phyloP scores from a whole-genome alignment of 148 eudicot genomes.

The Amaranthus palmeri region DNA sequence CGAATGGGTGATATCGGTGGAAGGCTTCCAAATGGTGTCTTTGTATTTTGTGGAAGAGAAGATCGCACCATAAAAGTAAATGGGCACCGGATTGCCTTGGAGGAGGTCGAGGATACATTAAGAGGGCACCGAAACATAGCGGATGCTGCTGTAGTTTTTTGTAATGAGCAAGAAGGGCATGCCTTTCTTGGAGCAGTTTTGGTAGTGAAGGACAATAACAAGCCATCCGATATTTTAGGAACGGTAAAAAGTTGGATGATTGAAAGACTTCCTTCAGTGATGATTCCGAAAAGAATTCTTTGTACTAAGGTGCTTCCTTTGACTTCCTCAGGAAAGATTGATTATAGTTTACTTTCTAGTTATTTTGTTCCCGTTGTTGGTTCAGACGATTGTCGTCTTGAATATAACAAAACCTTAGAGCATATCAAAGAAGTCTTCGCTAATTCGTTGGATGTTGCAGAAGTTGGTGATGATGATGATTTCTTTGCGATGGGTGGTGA shows the following conservation, averaged over 20 bases:
- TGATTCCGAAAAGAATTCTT: conserved; percentile 58
- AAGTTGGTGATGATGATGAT: conserved; percentile 55
- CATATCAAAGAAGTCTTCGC: conserved; percentile 63
- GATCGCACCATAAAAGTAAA: conserved; percentile 75
- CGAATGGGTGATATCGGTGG: conserved; percentile 83
- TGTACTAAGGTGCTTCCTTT: conserved; percentile 50
- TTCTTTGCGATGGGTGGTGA: conserved; percentile 83
- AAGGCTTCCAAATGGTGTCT: conserved; percentile 61
- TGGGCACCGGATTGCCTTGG: conserved; percentile 83
- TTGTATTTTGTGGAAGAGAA: conserved; percentile 74
- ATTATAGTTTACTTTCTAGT: conserved; percentile 44
- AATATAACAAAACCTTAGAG: conserved; percentile 33
- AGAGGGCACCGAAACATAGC: conserved; percentile 51
- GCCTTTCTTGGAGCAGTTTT: conserved; percentile 63
- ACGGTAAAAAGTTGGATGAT: conserved; percentile 56
- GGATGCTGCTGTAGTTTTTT: conserved; percentile 68
- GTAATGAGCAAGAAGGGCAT: conserved; percentile 36
- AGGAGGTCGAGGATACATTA: conserved; percentile 68
- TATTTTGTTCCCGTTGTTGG: conserved; percentile 19
- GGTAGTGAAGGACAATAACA: conserved; percentile 32
- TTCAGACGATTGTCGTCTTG: conserved; percentile 22
- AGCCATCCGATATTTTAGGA: conserved; percentile 29
- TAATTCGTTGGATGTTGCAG: conserved; percentile 54
- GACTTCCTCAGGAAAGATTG: conserved; percentile 78
- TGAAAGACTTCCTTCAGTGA: conserved; percentile 55